A percentile compares a stretch with the other conserved stretches of the same genome.
These are phyloP conservation scores for Knoxdaviesia proteae DNA, from an alignment of 2,329 filamentous ascomycete species.

Conservation along the genomic window DNA sequence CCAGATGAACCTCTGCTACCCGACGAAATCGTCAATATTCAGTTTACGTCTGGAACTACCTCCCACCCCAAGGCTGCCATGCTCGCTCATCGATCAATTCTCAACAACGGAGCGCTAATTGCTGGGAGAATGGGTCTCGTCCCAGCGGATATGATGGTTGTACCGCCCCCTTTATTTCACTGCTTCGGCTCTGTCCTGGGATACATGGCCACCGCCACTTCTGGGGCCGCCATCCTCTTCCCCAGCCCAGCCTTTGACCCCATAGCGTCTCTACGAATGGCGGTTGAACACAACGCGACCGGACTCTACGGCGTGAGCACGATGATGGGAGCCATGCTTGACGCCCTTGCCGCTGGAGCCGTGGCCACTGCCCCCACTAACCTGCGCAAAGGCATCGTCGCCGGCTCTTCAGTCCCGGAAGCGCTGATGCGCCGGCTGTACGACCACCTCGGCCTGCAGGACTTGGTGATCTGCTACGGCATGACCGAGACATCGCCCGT, in stretches of 20 bases:
- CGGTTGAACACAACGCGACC: slow-evolving; percentile 30
- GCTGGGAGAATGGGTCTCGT: slow-evolving; percentile 68
- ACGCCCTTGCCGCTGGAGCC: slow-evolving; percentile 37
- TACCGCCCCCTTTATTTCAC: slow-evolving; percentile 68
- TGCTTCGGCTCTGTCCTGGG: slow-evolving; percentile 85
- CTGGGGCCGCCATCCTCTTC: slow-evolving; percentile 61
- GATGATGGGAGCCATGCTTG: slow-evolving; percentile 81
- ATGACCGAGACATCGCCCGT: slow-evolving; percentile 83
- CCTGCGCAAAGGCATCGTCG: slow-evolving; percentile 76
- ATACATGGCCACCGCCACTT: slow-evolving; percentile 86
- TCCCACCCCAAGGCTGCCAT: slow-evolving; percentile 80
- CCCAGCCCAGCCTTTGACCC: slow-evolving; percentile 77
- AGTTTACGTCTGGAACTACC: slow-evolving; percentile 94
- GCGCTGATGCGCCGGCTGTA: slow-evolving; percentile 63
- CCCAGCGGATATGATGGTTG: slow-evolving; percentile 54
- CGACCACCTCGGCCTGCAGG: slow-evolving; percentile 49
- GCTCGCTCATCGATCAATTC: slow-evolving; percentile 62
- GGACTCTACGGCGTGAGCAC: slow-evolving; percentile 77
- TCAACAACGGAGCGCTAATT: slow-evolving; percentile 82
- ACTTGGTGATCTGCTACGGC: slow-evolving; percentile 86
- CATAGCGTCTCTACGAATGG: slow-evolving; percentile 41
- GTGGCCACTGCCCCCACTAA: slow-evolving; percentile 10
- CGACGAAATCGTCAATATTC: slow-evolving; percentile 72
- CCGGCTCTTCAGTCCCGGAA: slow-evolving; percentile 67
- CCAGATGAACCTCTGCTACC: slow-evolving; percentile 28